A percentile compares a stretch with the other conserved stretches of the same genome.
phyloP scores from a whole-genome alignment of 2,329 filamentous ascomycete genomes.

The Cladophialophora carrionii region DNA sequence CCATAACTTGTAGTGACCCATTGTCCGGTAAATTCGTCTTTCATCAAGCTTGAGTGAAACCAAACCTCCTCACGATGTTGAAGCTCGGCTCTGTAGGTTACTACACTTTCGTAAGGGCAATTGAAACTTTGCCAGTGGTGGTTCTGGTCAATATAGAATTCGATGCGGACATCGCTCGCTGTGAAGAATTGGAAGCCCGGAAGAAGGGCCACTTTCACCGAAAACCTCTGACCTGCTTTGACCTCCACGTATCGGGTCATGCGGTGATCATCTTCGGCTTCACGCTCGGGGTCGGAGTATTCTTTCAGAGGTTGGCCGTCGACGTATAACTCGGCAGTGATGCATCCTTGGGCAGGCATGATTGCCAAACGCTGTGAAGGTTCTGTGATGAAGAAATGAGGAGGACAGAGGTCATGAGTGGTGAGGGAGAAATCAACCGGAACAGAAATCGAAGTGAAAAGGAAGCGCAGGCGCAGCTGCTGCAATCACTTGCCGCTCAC shows the following conservation, averaged over 20 bases:
- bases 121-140: neutral
- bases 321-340: slow-evolving; percentile 22
- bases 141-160: slow-evolving; percentile 3
- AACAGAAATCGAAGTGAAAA: neutral
- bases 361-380: neutral
- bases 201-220: slow-evolving; percentile 6
- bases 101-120: neutral
- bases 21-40: neutral
- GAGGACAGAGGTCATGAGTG: neutral
- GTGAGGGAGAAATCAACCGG: neutral
- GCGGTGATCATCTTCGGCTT: neutral
- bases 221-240: slow-evolving; percentile 20
- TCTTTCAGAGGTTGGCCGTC: slow-evolving; percentile 21
- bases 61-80: too few species aligned
- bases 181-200: slow-evolving; percentile 20
- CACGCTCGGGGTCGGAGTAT: slow-evolving; percentile 15
- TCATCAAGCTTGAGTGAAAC: neutral
- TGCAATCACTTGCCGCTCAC: neutral
- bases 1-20: neutral
- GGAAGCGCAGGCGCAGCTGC: neutral
- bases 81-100: neutral
- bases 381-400: neutral
- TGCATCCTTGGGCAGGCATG: slow-evolving; percentile 21
- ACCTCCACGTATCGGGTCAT: slow-evolving; percentile 16
- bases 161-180: neutral